Base-by-base conservation (phyloP, 441 rosid species). In the Aleurites moluccanus region DNA sequence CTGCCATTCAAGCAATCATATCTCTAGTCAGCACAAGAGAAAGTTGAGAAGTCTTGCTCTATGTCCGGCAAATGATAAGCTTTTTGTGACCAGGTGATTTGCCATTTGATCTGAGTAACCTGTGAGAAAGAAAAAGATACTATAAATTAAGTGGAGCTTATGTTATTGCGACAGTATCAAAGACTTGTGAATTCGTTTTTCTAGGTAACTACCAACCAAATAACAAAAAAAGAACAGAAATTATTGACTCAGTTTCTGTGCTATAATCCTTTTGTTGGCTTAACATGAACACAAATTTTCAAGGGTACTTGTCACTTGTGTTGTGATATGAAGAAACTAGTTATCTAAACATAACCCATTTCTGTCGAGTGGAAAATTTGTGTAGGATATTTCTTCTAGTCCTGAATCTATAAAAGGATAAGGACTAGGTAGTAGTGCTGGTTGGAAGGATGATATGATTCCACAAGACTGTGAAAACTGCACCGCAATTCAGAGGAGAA, bases 11-110 rank as follows among this genome's bases (percentile, higher is more conserved):
- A 88, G 92, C 80, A 89, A 85, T 75, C 89, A 88, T 66, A 81
- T 95, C 75, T 71, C 94, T 38, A 90, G 97, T 81, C 98, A 89
- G 90, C 99, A 95, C 82, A 92, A 88, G 87, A 92, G 99, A 85
- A 95, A 92, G 83, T 82, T 95, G 73, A 90, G 99, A 88, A 88
- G 91, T 86, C 86, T 95, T 75, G 85, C 86, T 61, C 61, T 90
- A 15, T 88, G 91, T 83, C 97, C 98, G 10, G 89, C 83, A 56
- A 87, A 92, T 75, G 92, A 95, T 65, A 92, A 85, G 73, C 93
- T 91, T 57, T 95, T 95, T 75, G 96, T 87, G 69, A 92, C 97
- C 75, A 95, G 99, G 98, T 91, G 81, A 77, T 69, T 70, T 5
- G 14, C 28, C n/a, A 14, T 38, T 18, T 38, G 18, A 67, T 64